Base-by-base conservation (phyloP, 768 basidiomycete genomes). In the Trametes coccinea region DNA sequence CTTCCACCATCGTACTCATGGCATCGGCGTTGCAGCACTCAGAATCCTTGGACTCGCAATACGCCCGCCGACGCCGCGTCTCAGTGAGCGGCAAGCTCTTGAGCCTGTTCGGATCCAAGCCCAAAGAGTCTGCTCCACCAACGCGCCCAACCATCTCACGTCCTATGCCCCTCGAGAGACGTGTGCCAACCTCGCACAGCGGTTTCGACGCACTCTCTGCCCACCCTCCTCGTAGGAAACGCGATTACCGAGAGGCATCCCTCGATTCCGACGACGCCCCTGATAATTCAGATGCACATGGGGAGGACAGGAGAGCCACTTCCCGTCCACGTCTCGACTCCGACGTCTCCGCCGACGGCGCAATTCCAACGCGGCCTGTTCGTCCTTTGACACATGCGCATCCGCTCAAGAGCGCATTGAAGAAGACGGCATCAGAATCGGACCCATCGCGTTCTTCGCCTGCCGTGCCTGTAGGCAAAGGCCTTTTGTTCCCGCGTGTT, bases 321-420 rank as follows among this genome's bases (percentile, higher is more conserved):
- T 33, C 53, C 17, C 56, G 56, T 30, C 56, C 37, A 2, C 46
- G 56, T 4, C 37, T 57, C 7, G 47, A 48, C 56, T 57, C 47
- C 9, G 27, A 29, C 47, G 17, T 47, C 11, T 34, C 46, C 11
- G 0, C 2, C 22, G 22, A 14, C 46, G 47, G 30, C 5, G 17
- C 16, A 5, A 11, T 37, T 37, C 37, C 37, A 10, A 17, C 39
- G 22, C 47, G 13, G 22, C 46, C 13, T 49, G 29, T 31, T 10
- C 29, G 14, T 30, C 37, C 29, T 39, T 1, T 30, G 3, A 5
- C 56, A 5, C 37, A 2, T 27, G 11, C 9, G 22, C 34, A 5
- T 34, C 33, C 56, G 14, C 46, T 57, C 34, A 57, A 57, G 47
- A 57, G 56, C 37, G 56, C 56, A 46, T 17, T 57, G 46, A 57